Evolutionary conservation across 768 basidiomycete species (phyloP), one percentile per base, ranked within the genome.

Genomic region (Neoboletus magnificus): DNA sequence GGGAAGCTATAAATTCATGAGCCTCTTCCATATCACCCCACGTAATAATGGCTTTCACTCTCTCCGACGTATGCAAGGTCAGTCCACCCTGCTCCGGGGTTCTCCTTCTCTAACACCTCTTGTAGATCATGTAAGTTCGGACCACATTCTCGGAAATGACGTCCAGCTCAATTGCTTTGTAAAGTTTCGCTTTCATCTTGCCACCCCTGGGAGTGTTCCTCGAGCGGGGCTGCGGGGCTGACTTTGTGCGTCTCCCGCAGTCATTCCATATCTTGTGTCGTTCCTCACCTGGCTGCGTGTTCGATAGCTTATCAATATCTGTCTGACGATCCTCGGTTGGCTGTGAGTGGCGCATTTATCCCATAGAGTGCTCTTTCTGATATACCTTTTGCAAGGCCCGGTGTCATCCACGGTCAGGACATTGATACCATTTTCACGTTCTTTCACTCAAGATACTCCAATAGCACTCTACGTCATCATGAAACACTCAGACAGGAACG

Each of bases 171-270:
- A 30, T 27, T 1, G 15, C 46, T 47, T 54, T 33, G 18, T 52
- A 44, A 46, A 87, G 83, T 56, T 63, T 84, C 52, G 89, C 89
- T 56, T 77, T 92, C 72, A 62, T 91, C 68, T 63, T 92, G 15
- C 91, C 92, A 11, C 93, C 93, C 55, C 67, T 96, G 3, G 92
- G 87, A 53, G 93, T 96, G 25, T 93, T 93, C 75, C 74, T 95
- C 25, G 92, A 95, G 75, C 81, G 90, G 50, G 93, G 93, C 25
- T 94, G 91, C 68, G 75, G 77, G 35, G 83, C 81, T 22, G 91
- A 94, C 69, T 72, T 95, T 42, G 84, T 89, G 64, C 49, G 85
- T 80, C 39, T 50, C 56, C 39, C 13, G 29, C 13, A 15, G 42
- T 48, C 42, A 22, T 32, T 20, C 5, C 25, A 18, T n/a, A 22